These are phyloP conservation scores for Saprolegnia diclina DNA, from an alignment of 352 stramenopile genomes.

Conservation along the genomic window DNA sequence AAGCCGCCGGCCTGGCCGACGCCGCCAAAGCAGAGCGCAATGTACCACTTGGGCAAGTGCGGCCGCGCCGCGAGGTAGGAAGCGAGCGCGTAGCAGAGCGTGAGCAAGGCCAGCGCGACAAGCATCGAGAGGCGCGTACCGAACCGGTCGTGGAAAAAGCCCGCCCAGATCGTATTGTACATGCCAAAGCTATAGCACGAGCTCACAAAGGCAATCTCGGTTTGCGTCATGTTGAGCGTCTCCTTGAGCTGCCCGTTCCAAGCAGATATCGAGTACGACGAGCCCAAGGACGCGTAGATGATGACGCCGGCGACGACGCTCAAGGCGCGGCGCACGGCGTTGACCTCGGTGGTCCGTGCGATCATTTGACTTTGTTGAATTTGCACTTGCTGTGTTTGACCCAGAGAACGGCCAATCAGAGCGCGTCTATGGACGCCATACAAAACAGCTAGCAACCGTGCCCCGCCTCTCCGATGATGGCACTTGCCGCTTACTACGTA, in stretches of 20 bases:
- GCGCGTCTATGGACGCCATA: too few relatives aligned
- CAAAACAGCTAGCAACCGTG: too few relatives aligned
- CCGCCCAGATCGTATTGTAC: slow-evolving; percentile 65
- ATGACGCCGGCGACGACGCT: slow-evolving; percentile 50
- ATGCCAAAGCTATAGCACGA: slow-evolving; percentile 73
- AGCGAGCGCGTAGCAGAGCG: slow-evolving; percentile 44
- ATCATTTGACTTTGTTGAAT: background rate
- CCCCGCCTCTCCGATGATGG: too few relatives aligned
- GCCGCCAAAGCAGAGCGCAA: slow-evolving; percentile 50
- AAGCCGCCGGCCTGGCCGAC: slow-evolving; percentile 64
- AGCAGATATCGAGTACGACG: slow-evolving; percentile 68
- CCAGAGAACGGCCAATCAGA: too few relatives aligned
- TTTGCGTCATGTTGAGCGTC: slow-evolving; percentile 56
- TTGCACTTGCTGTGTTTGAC: too few relatives aligned
- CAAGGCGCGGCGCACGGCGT: background rate
- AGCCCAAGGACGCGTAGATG: slow-evolving; percentile 57
- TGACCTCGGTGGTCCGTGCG: background rate
- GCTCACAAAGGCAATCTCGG: slow-evolving; percentile 68
- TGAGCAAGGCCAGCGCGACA: slow-evolving; percentile 35
- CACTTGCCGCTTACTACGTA: too few relatives aligned
- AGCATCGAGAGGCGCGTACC: slow-evolving; percentile 53
- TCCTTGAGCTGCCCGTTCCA: slow-evolving; percentile 68
- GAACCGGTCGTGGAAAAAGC: slow-evolving; percentile 63
- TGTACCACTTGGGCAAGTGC: slow-evolving; percentile 41
- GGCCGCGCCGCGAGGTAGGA: slow-evolving; percentile 35